A percentile compares a stretch with the other conserved stretches of the same genome.
phyloP scores from a whole-genome alignment of 2,329 filamentous ascomycete genomes.

The Colletotrichum siamense region DNA sequence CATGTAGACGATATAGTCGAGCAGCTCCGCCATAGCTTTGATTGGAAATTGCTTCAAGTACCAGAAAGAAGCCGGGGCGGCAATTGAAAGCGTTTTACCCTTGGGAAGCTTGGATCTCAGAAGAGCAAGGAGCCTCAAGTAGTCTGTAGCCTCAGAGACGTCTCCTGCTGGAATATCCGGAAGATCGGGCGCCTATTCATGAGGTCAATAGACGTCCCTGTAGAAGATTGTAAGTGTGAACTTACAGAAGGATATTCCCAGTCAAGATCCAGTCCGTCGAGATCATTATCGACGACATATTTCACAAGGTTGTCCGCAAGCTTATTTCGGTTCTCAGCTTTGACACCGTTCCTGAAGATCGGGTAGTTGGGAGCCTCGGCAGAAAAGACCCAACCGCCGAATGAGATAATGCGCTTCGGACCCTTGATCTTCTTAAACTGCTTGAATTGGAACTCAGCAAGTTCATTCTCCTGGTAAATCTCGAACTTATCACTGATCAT shows the following conservation, averaged over 20 bases:
- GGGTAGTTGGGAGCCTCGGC: slow-evolving; percentile 39
- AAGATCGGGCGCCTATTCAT: neutral
- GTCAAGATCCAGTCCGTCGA: slow-evolving; percentile 34
- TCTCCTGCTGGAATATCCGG: slow-evolving; percentile 30
- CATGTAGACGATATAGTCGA: slow-evolving; percentile 29
- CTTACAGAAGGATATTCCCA: slow-evolving; percentile 14
- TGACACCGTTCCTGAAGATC: slow-evolving; percentile 41
- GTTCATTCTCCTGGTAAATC: neutral
- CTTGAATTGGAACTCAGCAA: slow-evolving; percentile 28
- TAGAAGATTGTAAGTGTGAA: neutral
- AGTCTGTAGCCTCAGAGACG: slow-evolving; percentile 32
- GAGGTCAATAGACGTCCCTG: neutral
- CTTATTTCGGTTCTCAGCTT: slow-evolving; percentile 14
- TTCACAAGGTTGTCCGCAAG: slow-evolving; percentile 26
- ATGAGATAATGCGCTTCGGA: slow-evolving; percentile 45
- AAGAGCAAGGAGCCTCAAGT: slow-evolving; percentile 19
- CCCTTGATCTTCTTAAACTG: slow-evolving; percentile 33
- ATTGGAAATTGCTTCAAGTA: slow-evolving; percentile 28
- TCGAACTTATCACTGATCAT: slow-evolving; percentile 26
- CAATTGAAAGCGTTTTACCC: slow-evolving; percentile 22
- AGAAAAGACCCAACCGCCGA: slow-evolving; percentile 48
- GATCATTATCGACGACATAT: neutral
- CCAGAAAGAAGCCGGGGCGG: slow-evolving; percentile 26
- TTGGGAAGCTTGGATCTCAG: slow-evolving; percentile 2
- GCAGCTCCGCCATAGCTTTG: slow-evolving; percentile 20